Base-by-base conservation (phyloP, 2,329 filamentous ascomycete species). In the Ophiocordyceps unilateralis region DNA sequence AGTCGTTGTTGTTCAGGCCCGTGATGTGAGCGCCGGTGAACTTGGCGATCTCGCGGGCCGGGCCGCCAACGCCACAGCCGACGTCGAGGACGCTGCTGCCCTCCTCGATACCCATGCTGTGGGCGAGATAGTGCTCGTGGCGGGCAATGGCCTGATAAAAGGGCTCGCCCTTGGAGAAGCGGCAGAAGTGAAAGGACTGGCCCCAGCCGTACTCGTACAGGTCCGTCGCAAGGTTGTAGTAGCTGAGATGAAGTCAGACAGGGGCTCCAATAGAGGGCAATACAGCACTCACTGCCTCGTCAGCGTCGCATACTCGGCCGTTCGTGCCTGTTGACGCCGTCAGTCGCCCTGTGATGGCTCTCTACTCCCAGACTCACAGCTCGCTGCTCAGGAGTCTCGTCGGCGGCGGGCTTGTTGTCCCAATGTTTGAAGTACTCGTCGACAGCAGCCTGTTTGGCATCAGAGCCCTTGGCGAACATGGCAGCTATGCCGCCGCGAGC, bases 1-100 rank as follows among this genome's bases (percentile, higher is more conserved):
- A 98, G 67, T 95, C 86, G 65, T 96, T 96, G 78, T 95, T 96
- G 78, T 96, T 98, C 60, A 96, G 67, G 38, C 91, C 91, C 21
- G 86, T 81, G 49, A 96, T 75, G 54, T 95, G 86, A 53, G 77
- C 82, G 47, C 84, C 89, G 11, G 85, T 82, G 67, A 98, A 98
- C 67, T 93, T 93, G 66, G 84, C 85, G 55, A 98, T 96, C 69
- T 96, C 88, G 48, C 88, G 78, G 7, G 89, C 91, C 20, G 91
- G 91, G 40, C 91, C 91, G 55, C 91, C 91, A 44, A 96, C 87
- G 73, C 91, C 91, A 56, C 91, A 98, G 47, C 91, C 91, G 46
- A 98, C 91, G 57, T 98, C 91, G 24, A 98, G 72, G 17, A 96
- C 89, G 57, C 77, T 83, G 80, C 91, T 89, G 55, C 78, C 78